Conservation (phyloP, 2,329 filamentous ascomycete species). For the Xylaria sp. region DNA sequence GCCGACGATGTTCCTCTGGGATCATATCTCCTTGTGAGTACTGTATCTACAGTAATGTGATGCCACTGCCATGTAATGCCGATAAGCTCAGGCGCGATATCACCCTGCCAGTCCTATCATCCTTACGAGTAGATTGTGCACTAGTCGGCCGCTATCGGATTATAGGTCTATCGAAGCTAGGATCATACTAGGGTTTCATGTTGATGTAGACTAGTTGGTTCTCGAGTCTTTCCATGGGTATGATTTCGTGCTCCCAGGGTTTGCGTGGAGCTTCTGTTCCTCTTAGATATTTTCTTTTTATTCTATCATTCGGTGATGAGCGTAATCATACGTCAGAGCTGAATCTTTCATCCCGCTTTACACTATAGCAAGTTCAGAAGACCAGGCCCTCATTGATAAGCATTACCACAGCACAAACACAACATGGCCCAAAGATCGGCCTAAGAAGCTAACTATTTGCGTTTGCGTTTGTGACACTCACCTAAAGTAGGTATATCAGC, state of each 20-base stretch:
- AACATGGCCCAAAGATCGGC: conserved; percentile 6
- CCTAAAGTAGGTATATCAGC: background rate
- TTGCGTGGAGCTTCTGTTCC: background rate
- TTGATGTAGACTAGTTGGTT: background rate
- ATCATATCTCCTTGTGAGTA: background rate
- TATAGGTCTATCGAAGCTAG: conserved; percentile 6
- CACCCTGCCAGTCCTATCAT: background rate
- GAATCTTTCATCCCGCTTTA: background rate
- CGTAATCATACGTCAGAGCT: conserved; percentile 13
- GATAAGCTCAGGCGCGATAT: background rate
- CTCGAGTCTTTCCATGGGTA: conserved; percentile 3
- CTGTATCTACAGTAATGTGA: conserved; percentile 5
- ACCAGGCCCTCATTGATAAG: conserved; percentile 10
- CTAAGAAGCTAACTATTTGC: background rate
- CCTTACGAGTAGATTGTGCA: background rate
- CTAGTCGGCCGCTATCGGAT: conserved; percentile 15
- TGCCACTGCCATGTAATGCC: background rate
- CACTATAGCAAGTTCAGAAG: background rate
- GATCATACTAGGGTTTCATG: conserved; percentile 15
- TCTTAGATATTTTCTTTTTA: background rate
- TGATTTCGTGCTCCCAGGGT: conserved; percentile 6
- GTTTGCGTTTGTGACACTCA: background rate
- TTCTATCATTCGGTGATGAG: background rate
- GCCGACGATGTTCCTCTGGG: conserved; percentile 5
- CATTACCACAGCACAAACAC: background rate